Base-by-base conservation (phyloP, 2,329 filamentous ascomycete species). In the Westerdykella aurantiaca region DNA sequence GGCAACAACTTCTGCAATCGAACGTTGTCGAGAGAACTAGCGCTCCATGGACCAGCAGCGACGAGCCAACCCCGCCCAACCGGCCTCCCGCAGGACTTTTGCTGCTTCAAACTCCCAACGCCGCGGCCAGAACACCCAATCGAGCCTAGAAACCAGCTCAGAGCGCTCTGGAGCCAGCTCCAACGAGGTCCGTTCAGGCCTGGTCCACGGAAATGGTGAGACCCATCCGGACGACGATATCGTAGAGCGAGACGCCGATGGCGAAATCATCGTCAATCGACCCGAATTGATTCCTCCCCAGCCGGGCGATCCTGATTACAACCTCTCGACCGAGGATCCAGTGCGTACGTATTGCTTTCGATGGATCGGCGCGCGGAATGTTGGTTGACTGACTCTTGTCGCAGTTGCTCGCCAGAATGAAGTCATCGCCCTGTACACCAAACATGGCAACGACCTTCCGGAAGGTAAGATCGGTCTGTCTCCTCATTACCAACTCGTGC, bases 221-320 rank as follows among this genome's bases (percentile, higher is more conserved):
- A 12, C 7, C 25, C 7, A 29, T 12, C 25, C 25, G 25, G 25
- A 29, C 25, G 11, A 29, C 11, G 75, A 78, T 37, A 73, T 78
- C 21, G 72, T 78, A 18, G 71, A 72, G 35, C 68, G 71, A 10
- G 71, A 76, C 46, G 68, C 70, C 21, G 68, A 72, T 42, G 75
- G 75, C 1, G 67, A 70, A 21, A 76, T 75, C 46, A 67, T 68
- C 22, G 54, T 76, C 25, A 29, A 29, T 12, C 7, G 25, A 9
- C 25, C 25, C 25, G 4, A 9, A 29, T 9, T 29, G 12, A 69
- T 73, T 39, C 63, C 74, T 21, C 73, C 72, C 4, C 48, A 64
- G 6, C 55, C 73, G 18, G 69, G 68, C 16, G 25, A 29, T 12
- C 25, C 25, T 10, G 25, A 29, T 12, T 29, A 29, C 25, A 57